A percentile compares a stretch with the other conserved stretches of the same genome.
These are phyloP conservation scores for Epichloe baconii DNA, from an alignment of 2,329 filamentous ascomycete species.

Conservation along the genomic window DNA sequence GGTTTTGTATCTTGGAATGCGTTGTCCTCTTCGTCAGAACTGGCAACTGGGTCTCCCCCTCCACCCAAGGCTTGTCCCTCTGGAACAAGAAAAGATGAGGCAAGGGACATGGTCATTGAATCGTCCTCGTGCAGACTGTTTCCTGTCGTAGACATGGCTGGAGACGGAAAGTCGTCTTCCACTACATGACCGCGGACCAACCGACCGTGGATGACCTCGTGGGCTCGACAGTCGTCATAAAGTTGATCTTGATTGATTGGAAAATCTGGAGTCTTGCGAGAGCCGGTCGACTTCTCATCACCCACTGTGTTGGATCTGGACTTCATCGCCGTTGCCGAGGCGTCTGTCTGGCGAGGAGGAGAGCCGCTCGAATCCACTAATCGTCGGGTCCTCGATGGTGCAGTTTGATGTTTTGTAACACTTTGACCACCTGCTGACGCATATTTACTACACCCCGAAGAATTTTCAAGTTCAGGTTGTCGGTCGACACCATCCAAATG, in stretches of 20 bases:
- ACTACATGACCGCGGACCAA: conserved; percentile 92
- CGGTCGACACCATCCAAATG: conserved; percentile 49
- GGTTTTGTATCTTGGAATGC: conserved; percentile 62
- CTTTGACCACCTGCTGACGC: conserved; percentile 11
- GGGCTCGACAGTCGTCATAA: conserved; percentile 69
- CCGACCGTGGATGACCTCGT: conserved; percentile 82
- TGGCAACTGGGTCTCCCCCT: conserved; percentile 68
- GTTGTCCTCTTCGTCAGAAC: conserved; percentile 87
- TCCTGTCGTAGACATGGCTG: conserved; percentile 54
- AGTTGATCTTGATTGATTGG: conserved; percentile 28
- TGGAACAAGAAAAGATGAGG: conserved; percentile 68
- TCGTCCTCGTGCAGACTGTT: conserved; percentile 59
- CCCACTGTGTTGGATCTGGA: conserved; percentile 5
- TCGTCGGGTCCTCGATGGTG: conserved; percentile 3
- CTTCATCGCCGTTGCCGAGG: conserved; percentile 6
- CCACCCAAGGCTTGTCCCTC: conserved; percentile 61
- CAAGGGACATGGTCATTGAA: conserved; percentile 65
- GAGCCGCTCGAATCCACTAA: conserved; percentile 32
- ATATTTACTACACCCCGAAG: conserved; percentile 10
- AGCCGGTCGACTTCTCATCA: conserved; percentile 10
- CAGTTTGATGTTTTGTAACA: conserved; percentile 9
- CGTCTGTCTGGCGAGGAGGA: conserved; percentile 20
- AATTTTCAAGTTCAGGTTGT: conserved; percentile 27
- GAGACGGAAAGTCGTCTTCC: conserved; percentile 81
- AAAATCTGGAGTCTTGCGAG: conserved; percentile 14